Percentiles rank a stretch among this genome's conserved stretches.
Evolutionary conservation across 2,329 filamentous ascomycete species (phyloP).

Genomic region (Colletotrichum sp.): DNA sequence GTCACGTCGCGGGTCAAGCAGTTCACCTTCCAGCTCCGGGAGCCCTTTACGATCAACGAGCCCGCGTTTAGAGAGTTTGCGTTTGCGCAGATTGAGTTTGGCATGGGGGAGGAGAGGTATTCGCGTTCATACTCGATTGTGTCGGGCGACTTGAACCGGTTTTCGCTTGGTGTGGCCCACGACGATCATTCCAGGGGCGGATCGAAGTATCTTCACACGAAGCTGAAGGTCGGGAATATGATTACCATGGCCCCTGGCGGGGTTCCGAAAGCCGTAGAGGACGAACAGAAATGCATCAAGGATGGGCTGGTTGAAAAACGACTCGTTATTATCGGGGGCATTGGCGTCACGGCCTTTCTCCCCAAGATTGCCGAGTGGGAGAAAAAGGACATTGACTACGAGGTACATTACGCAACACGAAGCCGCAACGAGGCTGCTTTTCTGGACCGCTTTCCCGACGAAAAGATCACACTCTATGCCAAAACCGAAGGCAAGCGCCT

Average conservation of each 20-base stretch:
- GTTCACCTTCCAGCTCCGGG: background rate
- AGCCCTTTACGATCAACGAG: background rate
- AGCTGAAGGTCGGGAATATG: background rate
- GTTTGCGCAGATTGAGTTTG: background rate
- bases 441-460: background rate
- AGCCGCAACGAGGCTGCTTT: background rate
- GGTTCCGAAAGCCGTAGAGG: background rate
- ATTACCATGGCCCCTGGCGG: background rate
- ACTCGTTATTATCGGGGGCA: background rate
- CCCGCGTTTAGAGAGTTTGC: background rate
- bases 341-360: background rate
- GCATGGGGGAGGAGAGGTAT: fast-evolving
- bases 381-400: background rate
- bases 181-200: background rate
- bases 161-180: background rate
- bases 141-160: background rate
- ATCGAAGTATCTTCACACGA: background rate
- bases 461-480: background rate
- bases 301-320: background rate
- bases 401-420: background rate
- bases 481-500: background rate
- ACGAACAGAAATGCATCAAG: background rate
- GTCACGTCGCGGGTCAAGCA: background rate
- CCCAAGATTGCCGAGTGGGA: background rate
- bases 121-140: background rate